These are phyloP conservation scores for Glaciozyma martinii DNA, from an alignment of 768 basidiomycete genomes.

Conservation along the genomic window DNA sequence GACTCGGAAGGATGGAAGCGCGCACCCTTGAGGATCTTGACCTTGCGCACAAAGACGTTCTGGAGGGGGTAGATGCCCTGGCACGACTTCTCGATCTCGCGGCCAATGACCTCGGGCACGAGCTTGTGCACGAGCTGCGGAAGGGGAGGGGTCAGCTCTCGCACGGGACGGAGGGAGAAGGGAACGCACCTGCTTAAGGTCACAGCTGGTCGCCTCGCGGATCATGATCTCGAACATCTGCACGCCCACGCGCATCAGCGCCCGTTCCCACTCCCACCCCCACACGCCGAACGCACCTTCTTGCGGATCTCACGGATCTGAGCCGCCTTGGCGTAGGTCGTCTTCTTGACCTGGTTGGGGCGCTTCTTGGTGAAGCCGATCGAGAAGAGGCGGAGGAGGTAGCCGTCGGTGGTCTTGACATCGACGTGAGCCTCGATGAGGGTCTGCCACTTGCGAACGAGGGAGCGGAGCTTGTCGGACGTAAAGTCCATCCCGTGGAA, in stretches of 20 bases:
- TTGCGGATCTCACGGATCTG: constrained; percentile 96
- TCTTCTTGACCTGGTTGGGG: constrained; percentile 93
- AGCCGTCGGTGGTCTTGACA: constrained; percentile 98
- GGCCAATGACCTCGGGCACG: constrained; percentile 94
- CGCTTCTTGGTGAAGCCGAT: constrained; percentile 99
- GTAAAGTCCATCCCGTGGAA: constrained; percentile 99
- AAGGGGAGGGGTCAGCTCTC: no score
- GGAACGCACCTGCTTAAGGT: constrained; percentile 66
- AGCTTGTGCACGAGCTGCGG: constrained; percentile 74
- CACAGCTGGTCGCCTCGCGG: constrained; percentile 85
- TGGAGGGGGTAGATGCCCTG: constrained; percentile 96
- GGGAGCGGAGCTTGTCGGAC: constrained; percentile 97
- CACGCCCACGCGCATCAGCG: constrained; percentile 37
- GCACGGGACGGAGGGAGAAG: constrained; percentile 37
- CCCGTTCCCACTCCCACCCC: constrained; percentile 51
- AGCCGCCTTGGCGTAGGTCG: constrained; percentile 89
- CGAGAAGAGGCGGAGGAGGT: constrained; percentile 96
- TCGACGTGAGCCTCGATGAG: constrained; percentile 98
- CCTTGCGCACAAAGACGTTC: constrained; percentile 98
- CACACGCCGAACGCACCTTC: constrained; percentile 43
- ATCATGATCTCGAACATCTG: constrained; percentile 64
- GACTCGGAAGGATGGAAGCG: no score
- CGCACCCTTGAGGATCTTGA: constrained; percentile 81
- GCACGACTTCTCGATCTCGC: constrained; percentile 97
- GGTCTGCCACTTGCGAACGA: constrained; percentile 99